These are phyloP conservation scores for Zygosaccharomyces lentus DNA, from an alignment of 805 yeast species.

Conservation along the genomic window DNA sequence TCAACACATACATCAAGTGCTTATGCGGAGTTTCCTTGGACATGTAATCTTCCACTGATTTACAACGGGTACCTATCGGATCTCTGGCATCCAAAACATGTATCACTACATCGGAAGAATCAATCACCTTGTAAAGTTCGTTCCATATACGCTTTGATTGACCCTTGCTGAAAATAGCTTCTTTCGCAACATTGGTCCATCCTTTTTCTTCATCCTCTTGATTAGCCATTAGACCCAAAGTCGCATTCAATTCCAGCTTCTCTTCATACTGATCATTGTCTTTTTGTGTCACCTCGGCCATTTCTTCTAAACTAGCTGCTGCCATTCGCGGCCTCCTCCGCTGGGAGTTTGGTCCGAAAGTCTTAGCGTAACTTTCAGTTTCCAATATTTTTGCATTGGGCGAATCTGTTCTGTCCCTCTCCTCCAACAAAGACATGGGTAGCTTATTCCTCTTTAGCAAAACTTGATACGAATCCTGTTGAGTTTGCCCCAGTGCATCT, in stretches of 20 bases:
- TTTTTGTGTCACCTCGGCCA: conserved; percentile 53
- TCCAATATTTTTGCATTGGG: conserved; percentile 80
- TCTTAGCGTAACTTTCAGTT: conserved; percentile 72
- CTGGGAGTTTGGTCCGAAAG: conserved; percentile 95
- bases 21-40: conserved; percentile 93
- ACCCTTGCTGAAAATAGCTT: conserved; percentile 92
- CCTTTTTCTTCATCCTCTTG: conserved; percentile 61
- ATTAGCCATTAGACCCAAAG: conserved; percentile 77
- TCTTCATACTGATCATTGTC: conserved; percentile 64
- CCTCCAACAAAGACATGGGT: conserved; percentile 93
- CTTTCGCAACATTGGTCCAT: conserved; percentile 86
- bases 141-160: conserved; percentile 99
- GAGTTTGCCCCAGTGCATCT: conserved; percentile 85
- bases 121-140: conserved; percentile 93
- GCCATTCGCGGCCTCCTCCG: conserved; percentile 85
- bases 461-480: conserved; percentile 80
- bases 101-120: conserved; percentile 94
- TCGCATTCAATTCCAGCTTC: conserved; percentile 67
- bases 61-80: conserved; percentile 94
- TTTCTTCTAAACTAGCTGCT: conserved; percentile 72
- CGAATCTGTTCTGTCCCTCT: conserved; percentile 68
- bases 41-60: conserved; percentile 86
- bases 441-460: conserved; percentile 81
- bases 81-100: conserved; percentile 97
- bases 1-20: conserved; percentile 88